phyloP scores from a whole-genome alignment of 176 grass and related monocot species.

The Cocos nucifera region DNA sequence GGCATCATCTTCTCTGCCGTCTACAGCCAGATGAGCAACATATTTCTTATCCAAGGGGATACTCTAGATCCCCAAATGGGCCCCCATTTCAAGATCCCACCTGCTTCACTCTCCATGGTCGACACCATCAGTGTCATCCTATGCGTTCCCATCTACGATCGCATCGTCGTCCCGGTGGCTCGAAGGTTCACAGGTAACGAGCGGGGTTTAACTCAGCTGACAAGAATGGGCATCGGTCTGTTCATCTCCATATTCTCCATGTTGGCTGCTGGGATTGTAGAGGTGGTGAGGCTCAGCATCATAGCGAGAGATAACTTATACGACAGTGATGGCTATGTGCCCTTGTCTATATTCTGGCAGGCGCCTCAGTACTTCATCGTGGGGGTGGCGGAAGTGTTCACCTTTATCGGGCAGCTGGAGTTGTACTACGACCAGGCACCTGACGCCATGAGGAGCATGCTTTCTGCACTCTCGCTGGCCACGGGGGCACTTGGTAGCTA shows the following conservation, averaged over 20 bases:
- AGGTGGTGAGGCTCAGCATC: conserved; percentile 3
- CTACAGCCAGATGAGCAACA: background rate
- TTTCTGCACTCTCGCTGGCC: conserved; percentile 3
- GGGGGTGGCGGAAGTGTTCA: conserved; percentile 6
- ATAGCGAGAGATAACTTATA: conserved; percentile 6
- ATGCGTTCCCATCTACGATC: conserved; percentile 13
- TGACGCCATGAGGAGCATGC: conserved; percentile 14
- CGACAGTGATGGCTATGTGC: background rate
- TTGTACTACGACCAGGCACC: conserved; percentile 17
- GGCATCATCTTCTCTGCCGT: background rate
- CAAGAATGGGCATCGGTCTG: conserved; percentile 10
- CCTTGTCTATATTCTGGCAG: conserved; percentile 12
- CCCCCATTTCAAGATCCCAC: conserved; percentile 1
- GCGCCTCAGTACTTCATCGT: conserved; percentile 12
- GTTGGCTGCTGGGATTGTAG: conserved; percentile 1
- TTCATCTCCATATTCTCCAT: conserved; percentile 10
- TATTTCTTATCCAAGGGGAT: conserved; percentile 7
- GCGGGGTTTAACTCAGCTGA: conserved; percentile 7
- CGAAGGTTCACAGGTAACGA: conserved; percentile 8
- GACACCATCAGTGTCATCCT: conserved; percentile 6
- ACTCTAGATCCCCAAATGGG: background rate
- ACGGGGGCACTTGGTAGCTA: conserved; percentile 10
- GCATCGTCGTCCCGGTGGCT: background rate
- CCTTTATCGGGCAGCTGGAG: conserved; percentile 15
- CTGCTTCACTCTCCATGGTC: conserved; percentile 6